Evolutionary conservation across 2,329 filamentous ascomycete species (phyloP).

Genomic region (Nemania abortiva): DNA sequence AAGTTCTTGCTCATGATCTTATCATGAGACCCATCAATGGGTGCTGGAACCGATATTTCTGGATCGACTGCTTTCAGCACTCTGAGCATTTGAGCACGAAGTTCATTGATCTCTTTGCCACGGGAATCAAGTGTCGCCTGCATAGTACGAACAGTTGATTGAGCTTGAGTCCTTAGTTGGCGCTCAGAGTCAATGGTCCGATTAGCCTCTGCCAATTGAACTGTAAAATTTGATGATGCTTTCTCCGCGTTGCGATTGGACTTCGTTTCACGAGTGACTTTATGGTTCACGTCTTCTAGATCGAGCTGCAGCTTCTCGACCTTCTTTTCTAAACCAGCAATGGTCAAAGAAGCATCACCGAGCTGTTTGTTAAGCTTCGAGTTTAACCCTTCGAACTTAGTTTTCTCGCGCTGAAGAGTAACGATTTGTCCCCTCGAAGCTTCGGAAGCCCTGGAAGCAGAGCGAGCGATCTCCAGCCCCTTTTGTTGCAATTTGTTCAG

Average conservation of each 20-base stretch:
- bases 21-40: conserved; percentile 69
- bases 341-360: conserved; percentile 83
- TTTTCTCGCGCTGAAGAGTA: conserved; percentile 84
- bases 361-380: conserved; percentile 84
- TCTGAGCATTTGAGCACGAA: conserved; percentile 82
- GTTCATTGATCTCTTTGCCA: conserved; percentile 83
- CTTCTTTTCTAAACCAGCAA: conserved; percentile 90
- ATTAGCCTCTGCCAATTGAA: conserved; percentile 89
- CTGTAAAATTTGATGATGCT: conserved; percentile 79
- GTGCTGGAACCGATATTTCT: conserved; percentile 72
- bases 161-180: conserved; percentile 85
- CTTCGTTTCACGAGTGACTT: conserved; percentile 90
- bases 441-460: conserved; percentile 86
- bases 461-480: conserved; percentile 93
- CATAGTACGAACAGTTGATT: conserved; percentile 84
- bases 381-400: conserved; percentile 84
- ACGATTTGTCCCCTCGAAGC: conserved; percentile 81
- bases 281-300: conserved; percentile 92
- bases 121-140: conserved; percentile 83
- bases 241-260: conserved; percentile 91
- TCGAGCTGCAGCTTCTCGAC: conserved; percentile 91
- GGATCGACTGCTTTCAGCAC: conserved; percentile 91
- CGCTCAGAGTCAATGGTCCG: conserved; percentile 90
- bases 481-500: conserved; percentile 98
- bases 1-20: conserved; percentile 80